A percentile compares a stretch with the other conserved stretches of the same genome.
These are phyloP conservation scores for Mortierella sp. DNA, from an alignment of 371 early-diverging fungal genomes.

Conservation along the genomic window DNA sequence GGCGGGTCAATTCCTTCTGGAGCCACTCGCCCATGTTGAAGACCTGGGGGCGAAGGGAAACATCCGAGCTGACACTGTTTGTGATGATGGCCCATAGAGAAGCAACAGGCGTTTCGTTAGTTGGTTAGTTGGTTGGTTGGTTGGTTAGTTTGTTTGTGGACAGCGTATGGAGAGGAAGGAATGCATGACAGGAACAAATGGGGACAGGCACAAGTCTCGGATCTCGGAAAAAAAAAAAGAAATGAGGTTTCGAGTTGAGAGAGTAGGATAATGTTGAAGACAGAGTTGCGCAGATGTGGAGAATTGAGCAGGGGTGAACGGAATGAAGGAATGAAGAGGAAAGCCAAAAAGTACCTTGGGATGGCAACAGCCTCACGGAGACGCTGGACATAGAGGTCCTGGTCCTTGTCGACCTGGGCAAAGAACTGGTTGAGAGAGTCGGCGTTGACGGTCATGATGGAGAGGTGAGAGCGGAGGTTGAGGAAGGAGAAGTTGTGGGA, in stretches of 20 bases:
- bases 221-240: too few species aligned
- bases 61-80: slow-evolving; percentile 84
- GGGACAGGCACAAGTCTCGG: too few species aligned
- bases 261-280: too few species aligned
- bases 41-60: slow-evolving; percentile 83
- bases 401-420: slow-evolving; percentile 83
- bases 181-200: too few species aligned
- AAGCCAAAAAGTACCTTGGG: slow-evolving; percentile 87
- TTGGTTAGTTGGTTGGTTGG: too few species aligned
- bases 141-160: too few species aligned
- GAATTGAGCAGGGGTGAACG: too few species aligned
- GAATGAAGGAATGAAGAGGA: neutral
- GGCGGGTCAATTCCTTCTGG: slow-evolving; percentile 74
- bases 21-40: slow-evolving; percentile 93
- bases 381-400: slow-evolving; percentile 82
- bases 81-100: too few species aligned
- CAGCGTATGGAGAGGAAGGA: too few species aligned
- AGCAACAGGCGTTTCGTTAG: too few species aligned
- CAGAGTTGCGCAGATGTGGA: too few species aligned
- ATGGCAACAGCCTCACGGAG: slow-evolving; percentile 94
- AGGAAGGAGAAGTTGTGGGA: slow-evolving; percentile 1
- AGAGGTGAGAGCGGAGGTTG: neutral
- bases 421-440: slow-evolving; percentile 61
- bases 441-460: slow-evolving; percentile 35
- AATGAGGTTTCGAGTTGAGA: too few species aligned